These are phyloP conservation scores for Gloeophyllum trabeum DNA, from an alignment of 768 basidiomycete species.

Conservation along the genomic window DNA sequence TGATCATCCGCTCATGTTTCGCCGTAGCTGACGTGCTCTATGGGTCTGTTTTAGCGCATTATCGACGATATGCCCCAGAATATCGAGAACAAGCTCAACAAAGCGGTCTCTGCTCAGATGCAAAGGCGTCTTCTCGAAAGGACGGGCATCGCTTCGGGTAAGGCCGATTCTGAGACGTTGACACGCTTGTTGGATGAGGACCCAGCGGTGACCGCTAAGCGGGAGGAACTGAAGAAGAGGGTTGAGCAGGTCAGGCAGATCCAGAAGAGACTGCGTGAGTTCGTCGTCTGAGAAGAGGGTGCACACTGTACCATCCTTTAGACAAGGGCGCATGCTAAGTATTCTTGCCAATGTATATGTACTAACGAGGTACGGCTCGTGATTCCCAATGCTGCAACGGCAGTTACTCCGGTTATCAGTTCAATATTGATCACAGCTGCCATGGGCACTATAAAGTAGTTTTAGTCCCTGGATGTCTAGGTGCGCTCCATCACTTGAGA, in stretches of 20 bases:
- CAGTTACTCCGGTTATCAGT: no score
- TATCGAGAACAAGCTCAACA: constrained; percentile 35
- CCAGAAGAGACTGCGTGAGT: constrained; percentile 17
- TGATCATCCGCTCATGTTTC: background rate
- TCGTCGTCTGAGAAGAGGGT: constrained; percentile 2
- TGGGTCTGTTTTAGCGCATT: constrained; percentile 28
- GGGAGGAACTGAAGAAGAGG: constrained; percentile 19
- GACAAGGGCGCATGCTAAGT: no score
- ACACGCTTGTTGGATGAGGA: constrained; percentile 29
- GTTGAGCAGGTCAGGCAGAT: constrained; percentile 21
- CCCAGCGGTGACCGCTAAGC: constrained; percentile 17
- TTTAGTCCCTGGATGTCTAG: background rate
- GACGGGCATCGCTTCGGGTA: constrained; percentile 17
- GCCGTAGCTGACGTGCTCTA: background rate
- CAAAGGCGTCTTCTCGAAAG: constrained; percentile 23
- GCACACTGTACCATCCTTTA: no score
- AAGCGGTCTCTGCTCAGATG: constrained; percentile 23
- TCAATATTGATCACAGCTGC: no score
- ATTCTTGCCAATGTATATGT: no score
- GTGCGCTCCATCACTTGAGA: background rate
- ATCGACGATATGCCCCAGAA: constrained; percentile 41
- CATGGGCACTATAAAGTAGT: background rate
- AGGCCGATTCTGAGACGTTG: constrained; percentile 9
- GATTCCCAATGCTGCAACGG: no score
- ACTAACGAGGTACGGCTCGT: no score